Evolutionary conservation across 768 basidiomycete genomes (phyloP), one percentile per base, ranked within the genome.

Genomic region (Phaeotremella skinneri): DNA sequence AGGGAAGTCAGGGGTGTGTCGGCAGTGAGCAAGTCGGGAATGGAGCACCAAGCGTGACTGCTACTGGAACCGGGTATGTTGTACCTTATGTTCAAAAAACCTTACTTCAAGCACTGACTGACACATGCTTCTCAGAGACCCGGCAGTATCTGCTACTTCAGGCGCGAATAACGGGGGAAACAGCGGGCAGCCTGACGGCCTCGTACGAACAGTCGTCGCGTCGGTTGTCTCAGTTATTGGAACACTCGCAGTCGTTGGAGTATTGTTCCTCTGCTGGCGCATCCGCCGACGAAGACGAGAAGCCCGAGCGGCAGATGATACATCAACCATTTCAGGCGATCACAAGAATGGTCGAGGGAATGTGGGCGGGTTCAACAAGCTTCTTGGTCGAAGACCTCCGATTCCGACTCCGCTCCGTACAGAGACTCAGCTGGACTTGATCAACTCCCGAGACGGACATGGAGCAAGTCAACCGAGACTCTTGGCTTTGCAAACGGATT

Each of bases 211-310:
- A 2, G 56, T 58, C 29, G 48, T 67, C 3, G 67, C 69, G 2
- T 67, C 63, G n/a, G 67, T 71, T 9, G 23, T 67, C 20, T 73
- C 72, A 7, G 61, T 73, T 7, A 23, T 73, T 3, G 72, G 56
- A 7, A 73, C 72, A 1, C 54, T 73, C 3, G 25, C 61, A 1
- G 47, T 69, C 14, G 72, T 73, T 48, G 63, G 58, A 9, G 17
- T 66, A 2, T 41, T 59, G 9, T 62, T 59, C 48, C 57, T 68
- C 49, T 70, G 62, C 52, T 47, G 59, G 9, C 58, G 70, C 14
- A 39, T 51, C 9, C 49, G 60, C 9, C 29, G 31, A 1, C 26
- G 61, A 31, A 26, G 63, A 48, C 48, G 49, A 42, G 34, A 31
- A 23, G n/a, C n/a, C 2, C 31, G 21, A 13, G 51, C 47, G 13